Evolutionary conservation across 345 rosid genomes (phyloP).

Genomic region (Adansonia digitata): DNA sequence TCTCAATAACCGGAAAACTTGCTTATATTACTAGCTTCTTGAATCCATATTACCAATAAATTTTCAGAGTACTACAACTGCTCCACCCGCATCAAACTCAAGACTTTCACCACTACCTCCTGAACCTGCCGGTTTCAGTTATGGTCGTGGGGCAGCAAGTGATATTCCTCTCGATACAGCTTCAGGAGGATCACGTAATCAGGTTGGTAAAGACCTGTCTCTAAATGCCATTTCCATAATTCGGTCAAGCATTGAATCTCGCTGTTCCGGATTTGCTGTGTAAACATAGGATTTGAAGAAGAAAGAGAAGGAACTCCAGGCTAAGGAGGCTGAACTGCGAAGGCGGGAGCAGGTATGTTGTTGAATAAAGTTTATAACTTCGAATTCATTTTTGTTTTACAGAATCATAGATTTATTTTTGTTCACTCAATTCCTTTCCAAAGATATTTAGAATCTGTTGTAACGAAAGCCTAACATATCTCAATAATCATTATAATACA

Average conservation of each 20-base stretch:
- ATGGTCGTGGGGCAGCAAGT: constrained; percentile 69
- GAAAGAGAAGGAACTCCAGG: constrained; percentile 92
- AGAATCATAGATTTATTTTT: background rate
- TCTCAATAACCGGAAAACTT: background rate
- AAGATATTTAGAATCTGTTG: constrained; percentile 1
- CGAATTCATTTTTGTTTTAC: background rate
- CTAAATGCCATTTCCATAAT: constrained; percentile 7
- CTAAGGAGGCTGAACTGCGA: constrained; percentile 91
- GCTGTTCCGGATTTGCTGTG: constrained; percentile 16
- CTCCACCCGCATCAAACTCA: constrained; percentile 66
- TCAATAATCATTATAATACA: background rate
- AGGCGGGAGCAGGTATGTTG: constrained; percentile 74
- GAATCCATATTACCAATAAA: background rate
- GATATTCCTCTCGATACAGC: constrained; percentile 85
- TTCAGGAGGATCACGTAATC: constrained; percentile 30
- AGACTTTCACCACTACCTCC: constrained; percentile 96
- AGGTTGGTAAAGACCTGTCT: constrained; percentile 26
- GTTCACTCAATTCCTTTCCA: background rate
- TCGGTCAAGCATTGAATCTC: constrained; percentile 3
- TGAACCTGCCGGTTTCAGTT: constrained; percentile 71
- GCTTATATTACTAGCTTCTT: background rate
- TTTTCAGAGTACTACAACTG: constrained; percentile 47
- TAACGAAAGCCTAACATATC: background rate
- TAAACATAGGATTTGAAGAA: constrained; percentile 61
- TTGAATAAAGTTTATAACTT: background rate